phyloP scores from a whole-genome alignment of 2,329 filamentous ascomycete genomes.

The Thelonectria olida region DNA sequence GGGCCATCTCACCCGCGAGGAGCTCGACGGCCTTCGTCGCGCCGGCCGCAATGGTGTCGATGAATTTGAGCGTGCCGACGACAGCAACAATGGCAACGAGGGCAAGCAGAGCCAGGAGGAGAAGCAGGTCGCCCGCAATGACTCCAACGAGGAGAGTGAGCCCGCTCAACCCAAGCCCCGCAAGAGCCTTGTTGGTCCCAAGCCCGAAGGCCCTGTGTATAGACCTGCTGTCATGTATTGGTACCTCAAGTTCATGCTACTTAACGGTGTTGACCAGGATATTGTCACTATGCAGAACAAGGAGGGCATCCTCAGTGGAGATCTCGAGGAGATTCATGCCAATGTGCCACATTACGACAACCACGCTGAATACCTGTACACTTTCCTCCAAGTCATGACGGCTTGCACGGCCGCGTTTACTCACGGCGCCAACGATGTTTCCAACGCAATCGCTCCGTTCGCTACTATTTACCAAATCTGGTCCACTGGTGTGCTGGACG shows the following conservation, averaged over 20 bases:
- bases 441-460: conserved; percentile 70
- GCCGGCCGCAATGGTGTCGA: conserved; percentile 36
- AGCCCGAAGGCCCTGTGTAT: conserved; percentile 28
- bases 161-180: conserved; percentile 19
- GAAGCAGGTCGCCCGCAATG: conserved; percentile 33
- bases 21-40: conserved; percentile 54
- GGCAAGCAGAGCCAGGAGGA: neutral
- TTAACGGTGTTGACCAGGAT: conserved; percentile 40
- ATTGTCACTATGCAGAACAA: conserved; percentile 40
- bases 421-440: conserved; percentile 74
- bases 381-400: conserved; percentile 68
- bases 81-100: conserved; percentile 22
- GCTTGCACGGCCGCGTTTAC: conserved; percentile 71
- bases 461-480: conserved; percentile 71
- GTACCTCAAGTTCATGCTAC: conserved; percentile 37
- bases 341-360: conserved; percentile 69
- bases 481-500: conserved; percentile 54
- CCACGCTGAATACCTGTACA: conserved; percentile 64
- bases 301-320: conserved; percentile 61
- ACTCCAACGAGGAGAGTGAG: conserved; percentile 1
- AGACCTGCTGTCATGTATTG: conserved; percentile 32
- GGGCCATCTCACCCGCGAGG: conserved; percentile 62
- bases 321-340: conserved; percentile 65
- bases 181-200: conserved; percentile 32
- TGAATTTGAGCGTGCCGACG: conserved; percentile 36